phyloP scores from a whole-genome alignment of 1,284 basidiomycete species.

The Irpex sp. region DNA sequence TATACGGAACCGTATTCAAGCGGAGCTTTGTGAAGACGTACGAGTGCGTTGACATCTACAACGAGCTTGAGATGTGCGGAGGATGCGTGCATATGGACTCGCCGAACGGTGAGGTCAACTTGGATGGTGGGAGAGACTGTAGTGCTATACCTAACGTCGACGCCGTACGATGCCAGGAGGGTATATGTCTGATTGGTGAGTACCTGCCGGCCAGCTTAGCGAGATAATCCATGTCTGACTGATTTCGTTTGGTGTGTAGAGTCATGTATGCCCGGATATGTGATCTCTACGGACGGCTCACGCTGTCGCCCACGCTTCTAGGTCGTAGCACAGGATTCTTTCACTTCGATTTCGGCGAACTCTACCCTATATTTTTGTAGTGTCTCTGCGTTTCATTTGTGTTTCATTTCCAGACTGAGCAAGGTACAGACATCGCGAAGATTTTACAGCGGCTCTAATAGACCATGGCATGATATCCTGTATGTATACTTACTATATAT shows the following conservation, averaged over 20 bases:
- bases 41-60: constrained; percentile 22
- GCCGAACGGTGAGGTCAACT: constrained; percentile 16
- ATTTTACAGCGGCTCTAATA: too few species aligned
- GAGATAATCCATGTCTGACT: background rate
- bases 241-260: constrained; percentile 3
- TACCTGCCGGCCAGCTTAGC: background rate
- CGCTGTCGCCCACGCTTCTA: constrained; percentile 8
- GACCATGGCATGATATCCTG: too few species aligned
- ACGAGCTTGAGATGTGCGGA: constrained; percentile 25
- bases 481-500: too few species aligned
- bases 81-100: constrained; percentile 21
- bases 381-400: too few species aligned
- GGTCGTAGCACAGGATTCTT: too few species aligned
- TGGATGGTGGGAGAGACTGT: constrained; percentile 21
- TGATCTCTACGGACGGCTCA: constrained; percentile 11
- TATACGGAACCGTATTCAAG: constrained; percentile 14
- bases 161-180: constrained; percentile 16
- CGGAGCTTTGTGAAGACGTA: constrained; percentile 13
- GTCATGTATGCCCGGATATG: constrained; percentile 13
- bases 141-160: constrained; percentile 24
- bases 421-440: too few species aligned
- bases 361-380: too few species aligned
- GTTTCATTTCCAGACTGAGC: too few species aligned
- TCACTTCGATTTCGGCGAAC: too few species aligned
- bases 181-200: constrained; percentile 21